These are phyloP conservation scores for Mallotus nudiflorus DNA, from an alignment of 345 rosid genomes.

Conservation along the genomic window DNA sequence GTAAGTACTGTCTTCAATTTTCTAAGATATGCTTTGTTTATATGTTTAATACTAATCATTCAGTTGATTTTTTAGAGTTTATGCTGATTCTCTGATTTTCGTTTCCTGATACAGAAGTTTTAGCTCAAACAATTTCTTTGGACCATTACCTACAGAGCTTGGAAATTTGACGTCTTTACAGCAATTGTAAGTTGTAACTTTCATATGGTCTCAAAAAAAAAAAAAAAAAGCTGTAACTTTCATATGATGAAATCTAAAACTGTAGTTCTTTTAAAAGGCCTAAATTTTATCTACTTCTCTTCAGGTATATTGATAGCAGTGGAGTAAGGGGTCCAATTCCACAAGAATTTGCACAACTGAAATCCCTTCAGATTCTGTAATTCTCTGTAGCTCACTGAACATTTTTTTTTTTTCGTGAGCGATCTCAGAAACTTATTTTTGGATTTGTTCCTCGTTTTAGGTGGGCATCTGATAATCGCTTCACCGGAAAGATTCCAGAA, in stretches of 20 bases:
- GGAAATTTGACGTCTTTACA: slow-evolving; percentile 49
- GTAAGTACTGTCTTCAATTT: slow-evolving; percentile 35
- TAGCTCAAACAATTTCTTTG: slow-evolving; percentile 55
- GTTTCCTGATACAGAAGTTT: slow-evolving; percentile 42
- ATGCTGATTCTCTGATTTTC: slow-evolving; percentile 2
- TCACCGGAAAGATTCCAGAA: slow-evolving; percentile 52
- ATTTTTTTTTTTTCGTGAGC: too few species aligned
- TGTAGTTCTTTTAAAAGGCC: background rate
- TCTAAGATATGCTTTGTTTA: background rate
- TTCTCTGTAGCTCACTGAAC: slow-evolving; percentile 6
- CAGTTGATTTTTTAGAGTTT: background rate
- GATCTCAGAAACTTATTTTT: background rate
- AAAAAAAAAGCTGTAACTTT: too few species aligned
- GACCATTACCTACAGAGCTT: slow-evolving; percentile 45
- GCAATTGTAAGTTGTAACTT: slow-evolving; percentile 51
- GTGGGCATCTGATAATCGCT: slow-evolving; percentile 62
- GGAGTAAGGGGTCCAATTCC: slow-evolving; percentile 57
- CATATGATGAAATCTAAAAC: background rate
- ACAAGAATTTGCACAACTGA: slow-evolving; percentile 46
- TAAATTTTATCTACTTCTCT: slow-evolving; percentile 15
- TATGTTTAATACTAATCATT: background rate
- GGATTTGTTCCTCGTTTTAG: slow-evolving; percentile 31
- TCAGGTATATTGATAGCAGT: slow-evolving; percentile 61
- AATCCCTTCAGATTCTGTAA: slow-evolving; percentile 49
- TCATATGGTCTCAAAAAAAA: too few species aligned